Conservation (phyloP, 1,139 yeast species). For the Yamadazyma pseudoaaseri region DNA sequence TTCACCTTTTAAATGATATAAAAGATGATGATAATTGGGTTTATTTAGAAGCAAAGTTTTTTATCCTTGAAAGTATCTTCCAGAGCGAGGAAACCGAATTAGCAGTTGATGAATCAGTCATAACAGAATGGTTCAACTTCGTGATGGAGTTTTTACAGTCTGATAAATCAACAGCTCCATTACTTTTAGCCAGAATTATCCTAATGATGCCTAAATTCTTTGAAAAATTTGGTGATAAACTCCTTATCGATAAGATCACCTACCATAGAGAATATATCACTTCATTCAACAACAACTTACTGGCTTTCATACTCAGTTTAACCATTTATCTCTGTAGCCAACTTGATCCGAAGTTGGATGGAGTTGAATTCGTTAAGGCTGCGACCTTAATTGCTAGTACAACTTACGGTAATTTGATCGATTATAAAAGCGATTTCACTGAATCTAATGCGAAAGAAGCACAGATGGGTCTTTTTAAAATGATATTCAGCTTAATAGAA, state of each 20-base stretch:
- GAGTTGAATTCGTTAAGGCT: slow-evolving; percentile 26
- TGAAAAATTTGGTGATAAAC: slow-evolving; percentile 43
- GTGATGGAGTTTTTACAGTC: slow-evolving; percentile 1
- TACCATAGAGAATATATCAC: slow-evolving; percentile 32
- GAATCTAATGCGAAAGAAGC: slow-evolving; percentile 14
- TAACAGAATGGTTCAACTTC: slow-evolving; percentile 5
- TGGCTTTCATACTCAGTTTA: slow-evolving; percentile 7
- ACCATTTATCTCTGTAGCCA: slow-evolving; percentile 10
- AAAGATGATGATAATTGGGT: slow-evolving; percentile 18
- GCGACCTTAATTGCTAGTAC: slow-evolving; percentile 55
- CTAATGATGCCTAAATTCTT: slow-evolving; percentile 56
- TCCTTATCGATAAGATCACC: slow-evolving; percentile 38
- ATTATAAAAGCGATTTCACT: slow-evolving; percentile 23
- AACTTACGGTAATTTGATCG: slow-evolving; percentile 50
- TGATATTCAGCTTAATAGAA: slow-evolving; percentile 43
- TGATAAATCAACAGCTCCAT: slow-evolving; percentile 16
- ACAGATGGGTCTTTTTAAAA: slow-evolving; percentile 29
- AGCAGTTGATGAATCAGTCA: slow-evolving; percentile 11
- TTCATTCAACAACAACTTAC: slow-evolving; percentile 18
- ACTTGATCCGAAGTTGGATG: slow-evolving; percentile 11
- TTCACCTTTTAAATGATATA: slow-evolving; percentile 14
- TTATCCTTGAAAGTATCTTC: slow-evolving; percentile 40
- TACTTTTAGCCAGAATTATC: slow-evolving; percentile 46
- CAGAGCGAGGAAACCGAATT: slow-evolving; percentile 42
- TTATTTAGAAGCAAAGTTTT: slow-evolving; percentile 38